Evolutionary conservation across 2,329 filamentous ascomycete species (phyloP).

Genomic region (Exophiala sp.): DNA sequence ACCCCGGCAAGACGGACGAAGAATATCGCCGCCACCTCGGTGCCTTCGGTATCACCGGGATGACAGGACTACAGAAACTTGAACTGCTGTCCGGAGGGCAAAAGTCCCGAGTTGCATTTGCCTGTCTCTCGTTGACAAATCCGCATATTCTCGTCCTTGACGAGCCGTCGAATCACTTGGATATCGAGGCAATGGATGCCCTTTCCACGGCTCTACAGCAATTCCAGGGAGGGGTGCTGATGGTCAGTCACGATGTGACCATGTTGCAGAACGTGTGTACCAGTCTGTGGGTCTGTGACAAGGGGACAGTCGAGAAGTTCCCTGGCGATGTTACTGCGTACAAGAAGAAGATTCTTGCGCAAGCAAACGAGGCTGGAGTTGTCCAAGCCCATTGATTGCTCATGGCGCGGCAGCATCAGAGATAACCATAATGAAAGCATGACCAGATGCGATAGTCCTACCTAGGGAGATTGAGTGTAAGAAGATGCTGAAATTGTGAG

Average conservation of each 20-base stretch:
- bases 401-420: neutral
- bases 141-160: slow-evolving; percentile 96
- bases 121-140: slow-evolving; percentile 87
- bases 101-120: slow-evolving; percentile 96
- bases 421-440: too few relatives aligned
- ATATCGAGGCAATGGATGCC: slow-evolving; percentile 99
- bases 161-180: slow-evolving; percentile 96
- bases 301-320: slow-evolving; percentile 92
- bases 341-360: slow-evolving; percentile 90
- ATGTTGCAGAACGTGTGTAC: slow-evolving; percentile 96
- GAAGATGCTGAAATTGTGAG: too few relatives aligned
- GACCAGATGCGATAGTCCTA: too few relatives aligned
- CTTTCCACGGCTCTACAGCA: slow-evolving; percentile 73
- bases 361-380: slow-evolving; percentile 82
- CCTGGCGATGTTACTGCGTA: slow-evolving; percentile 91
- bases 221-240: slow-evolving; percentile 91
- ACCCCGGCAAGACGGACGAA: slow-evolving; percentile 86
- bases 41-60: slow-evolving; percentile 79
- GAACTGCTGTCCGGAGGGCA: slow-evolving; percentile 89
- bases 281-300: slow-evolving; percentile 92
- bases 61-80: slow-evolving; percentile 95
- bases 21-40: slow-evolving; percentile 94
- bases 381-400: slow-evolving; percentile 48
- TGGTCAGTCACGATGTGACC: slow-evolving; percentile 98
- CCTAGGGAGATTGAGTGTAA: too few relatives aligned